Percentiles rank a stretch among this genome's conserved stretches.
phyloP scores from a whole-genome alignment of 1,139 yeast genomes.

The Saccharomyces hybrid region DNA sequence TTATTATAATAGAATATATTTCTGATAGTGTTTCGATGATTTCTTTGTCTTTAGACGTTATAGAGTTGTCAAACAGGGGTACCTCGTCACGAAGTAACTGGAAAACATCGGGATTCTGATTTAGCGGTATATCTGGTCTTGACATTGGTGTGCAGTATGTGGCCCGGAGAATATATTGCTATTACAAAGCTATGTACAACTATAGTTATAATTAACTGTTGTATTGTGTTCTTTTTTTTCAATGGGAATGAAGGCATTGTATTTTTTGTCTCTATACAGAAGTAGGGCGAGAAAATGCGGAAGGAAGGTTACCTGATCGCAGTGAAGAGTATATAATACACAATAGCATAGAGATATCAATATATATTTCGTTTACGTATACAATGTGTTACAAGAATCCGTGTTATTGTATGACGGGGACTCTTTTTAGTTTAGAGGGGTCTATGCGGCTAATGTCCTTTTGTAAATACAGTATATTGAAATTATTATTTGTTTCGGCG shows the following conservation, averaged over 20 bases:
- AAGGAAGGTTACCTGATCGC: neutral
- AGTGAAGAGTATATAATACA: neutral
- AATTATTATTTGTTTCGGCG: constrained; percentile 14
- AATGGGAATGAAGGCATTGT: neutral
- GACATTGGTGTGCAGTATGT: neutral
- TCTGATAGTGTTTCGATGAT: constrained; percentile 67
- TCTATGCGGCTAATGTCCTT: neutral
- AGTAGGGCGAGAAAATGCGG: neutral
- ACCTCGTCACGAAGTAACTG: constrained; percentile 45
- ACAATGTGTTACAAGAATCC: neutral
- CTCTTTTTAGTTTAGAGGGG: constrained; percentile 5
- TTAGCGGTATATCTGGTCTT: neutral
- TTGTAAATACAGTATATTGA: constrained; percentile 8
- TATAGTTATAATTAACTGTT: neutral
- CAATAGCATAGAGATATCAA: neutral
- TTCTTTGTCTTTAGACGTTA: constrained; percentile 39
- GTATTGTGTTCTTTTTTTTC: neutral
- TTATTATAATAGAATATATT: constrained; percentile 68
- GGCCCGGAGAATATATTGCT: neutral
- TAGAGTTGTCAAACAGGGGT: constrained; percentile 33
- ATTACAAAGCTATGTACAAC: too few relatives aligned
- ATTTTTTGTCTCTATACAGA: neutral
- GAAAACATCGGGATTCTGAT: neutral
- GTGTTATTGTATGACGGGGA: constrained; percentile 23
- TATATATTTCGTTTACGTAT: neutral